These are phyloP conservation scores for Nemania abortiva DNA, from an alignment of 2,329 filamentous ascomycete species.

Conservation along the genomic window DNA sequence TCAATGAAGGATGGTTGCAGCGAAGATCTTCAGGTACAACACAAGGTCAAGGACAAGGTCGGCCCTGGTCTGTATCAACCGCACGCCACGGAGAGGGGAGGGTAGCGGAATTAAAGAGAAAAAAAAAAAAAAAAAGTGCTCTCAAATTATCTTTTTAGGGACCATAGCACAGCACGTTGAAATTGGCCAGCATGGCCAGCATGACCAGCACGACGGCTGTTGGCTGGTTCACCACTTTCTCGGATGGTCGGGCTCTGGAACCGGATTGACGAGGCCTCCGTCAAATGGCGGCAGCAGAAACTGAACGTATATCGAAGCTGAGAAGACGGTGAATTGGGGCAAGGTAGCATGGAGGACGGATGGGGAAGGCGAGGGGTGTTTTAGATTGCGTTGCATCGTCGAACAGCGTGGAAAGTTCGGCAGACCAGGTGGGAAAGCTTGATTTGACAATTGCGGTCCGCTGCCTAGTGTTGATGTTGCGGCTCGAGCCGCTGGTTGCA, in stretches of 20 bases:
- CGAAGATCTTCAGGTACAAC: conserved; percentile 50
- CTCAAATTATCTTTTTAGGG: background rate
- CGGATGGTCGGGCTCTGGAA: conserved; percentile 28
- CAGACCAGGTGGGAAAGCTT: conserved; percentile 38
- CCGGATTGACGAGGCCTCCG: conserved; percentile 29
- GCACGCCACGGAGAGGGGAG: background rate
- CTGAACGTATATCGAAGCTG: conserved; percentile 31
- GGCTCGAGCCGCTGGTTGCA: conserved; percentile 43
- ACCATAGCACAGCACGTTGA: background rate
- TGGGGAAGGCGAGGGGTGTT: conserved; percentile 35
- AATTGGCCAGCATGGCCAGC: conserved; percentile 7
- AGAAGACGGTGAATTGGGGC: conserved; percentile 24
- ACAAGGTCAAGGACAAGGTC: conserved; percentile 26
- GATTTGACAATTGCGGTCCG: conserved; percentile 39
- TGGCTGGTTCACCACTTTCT: conserved; percentile 11
- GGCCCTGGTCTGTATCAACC: background rate
- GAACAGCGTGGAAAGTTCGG: conserved; percentile 40
- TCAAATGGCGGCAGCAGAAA: conserved; percentile 22
- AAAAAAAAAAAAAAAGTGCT: conserved; percentile 5
- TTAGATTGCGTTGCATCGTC: conserved; percentile 40
- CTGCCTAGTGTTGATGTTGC: conserved; percentile 34
- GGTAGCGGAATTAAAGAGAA: conserved; percentile 2
- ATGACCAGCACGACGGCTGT: background rate
- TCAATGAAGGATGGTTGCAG: conserved; percentile 42
- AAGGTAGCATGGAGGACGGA: conserved; percentile 29